Evolutionary conservation across 2,329 filamentous ascomycete species (phyloP).

Genomic region (Ilyonectria robusta): DNA sequence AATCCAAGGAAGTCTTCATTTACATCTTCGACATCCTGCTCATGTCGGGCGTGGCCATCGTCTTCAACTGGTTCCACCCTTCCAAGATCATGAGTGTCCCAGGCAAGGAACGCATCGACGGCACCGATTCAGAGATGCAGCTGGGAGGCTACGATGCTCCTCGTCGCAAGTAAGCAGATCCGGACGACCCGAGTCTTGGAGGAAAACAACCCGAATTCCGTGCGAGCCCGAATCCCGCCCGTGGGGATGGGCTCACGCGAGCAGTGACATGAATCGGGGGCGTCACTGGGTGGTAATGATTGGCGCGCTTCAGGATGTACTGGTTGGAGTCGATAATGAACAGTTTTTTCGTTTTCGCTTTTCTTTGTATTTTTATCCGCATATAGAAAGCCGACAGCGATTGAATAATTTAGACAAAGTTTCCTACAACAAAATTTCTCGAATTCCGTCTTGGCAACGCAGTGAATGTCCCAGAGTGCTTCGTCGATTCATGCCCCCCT

Average conservation of each 20-base stretch:
- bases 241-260: background rate
- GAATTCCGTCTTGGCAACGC: background rate
- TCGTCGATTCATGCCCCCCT: background rate
- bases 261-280: background rate
- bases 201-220: too few species aligned
- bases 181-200: too few species aligned
- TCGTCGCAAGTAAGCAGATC: background rate
- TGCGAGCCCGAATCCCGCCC: too few species aligned
- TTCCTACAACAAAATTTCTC: background rate
- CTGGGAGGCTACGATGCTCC: background rate
- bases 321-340: background rate
- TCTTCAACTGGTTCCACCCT: constrained; percentile 28
- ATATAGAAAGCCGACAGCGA: background rate
- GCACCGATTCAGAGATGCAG: constrained; percentile 12
- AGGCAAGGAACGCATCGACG: background rate
- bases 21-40: constrained; percentile 53
- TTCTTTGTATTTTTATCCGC: background rate
- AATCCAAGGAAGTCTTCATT: constrained; percentile 48
- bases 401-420: background rate
- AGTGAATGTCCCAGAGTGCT: background rate
- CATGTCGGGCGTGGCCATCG: constrained; percentile 45
- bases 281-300: background rate
- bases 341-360: too few species aligned
- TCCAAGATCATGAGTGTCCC: background rate
- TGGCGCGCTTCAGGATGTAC: too few species aligned